Base-by-base conservation (phyloP, 73 alveolate genomes). In the Paramecium bursaria region DNA sequence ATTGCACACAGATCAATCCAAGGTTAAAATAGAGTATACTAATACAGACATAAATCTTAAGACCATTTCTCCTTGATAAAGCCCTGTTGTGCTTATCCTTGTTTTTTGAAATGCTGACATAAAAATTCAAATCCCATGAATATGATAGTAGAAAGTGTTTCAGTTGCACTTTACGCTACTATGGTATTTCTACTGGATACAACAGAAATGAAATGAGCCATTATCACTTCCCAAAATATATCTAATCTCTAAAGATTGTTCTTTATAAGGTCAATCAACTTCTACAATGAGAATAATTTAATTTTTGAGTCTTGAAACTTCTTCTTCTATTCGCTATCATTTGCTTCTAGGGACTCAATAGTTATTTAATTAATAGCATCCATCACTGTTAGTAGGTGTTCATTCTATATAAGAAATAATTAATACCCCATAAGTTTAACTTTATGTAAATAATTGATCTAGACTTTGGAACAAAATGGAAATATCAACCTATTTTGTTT, bases 51-150 rank as follows among this genome's bases (percentile, higher is more conserved):
- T 14, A 39, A 53, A 2, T 31, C 50, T 0, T 39, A 39, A 67
- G 60, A 4, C 82, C 82, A 67, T 42, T 67, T 67, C 10, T 67
- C 82, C n/a, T 67, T 67, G n/a, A 67, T 67, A 67, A 67, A 67
- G 17, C 26, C 7, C 17, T 67, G 11, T n/a, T 31, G n/a, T n/a
- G n/a, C 22, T 31, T 31, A 7, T 33, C 22, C 13, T 2, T 7
- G 33, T 42, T 67, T 67, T 67, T 67, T 67, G 35, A 17, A 42
- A 10, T 39, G 44, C 44, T 67, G 6, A 14, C 60, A 39, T 19
- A 67, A 42, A 67, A 39, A 35, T 67, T 67, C 82, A 42, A 67
- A 67, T 2, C 82, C 82, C 7, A 25, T 39, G 27, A 67, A 67
- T 1, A 67, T 67, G 10, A 67, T 67, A 21, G 33, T 39, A 67